phyloP scores from a whole-genome alignment of 2,329 filamentous ascomycete species.

The Talaromyces sp. region DNA sequence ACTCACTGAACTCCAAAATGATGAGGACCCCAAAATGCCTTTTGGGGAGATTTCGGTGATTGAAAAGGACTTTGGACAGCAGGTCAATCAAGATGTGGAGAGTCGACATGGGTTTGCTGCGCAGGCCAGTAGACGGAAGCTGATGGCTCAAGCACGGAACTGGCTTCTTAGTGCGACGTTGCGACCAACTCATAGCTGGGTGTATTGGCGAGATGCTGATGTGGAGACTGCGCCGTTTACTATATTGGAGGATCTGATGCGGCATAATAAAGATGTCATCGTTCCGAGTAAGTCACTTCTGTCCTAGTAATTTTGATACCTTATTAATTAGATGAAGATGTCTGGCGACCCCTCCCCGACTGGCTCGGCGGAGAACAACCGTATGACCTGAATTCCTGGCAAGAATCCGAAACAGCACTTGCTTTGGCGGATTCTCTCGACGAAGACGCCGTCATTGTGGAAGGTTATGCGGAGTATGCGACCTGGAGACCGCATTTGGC shows the following conservation, averaged over 20 bases:
- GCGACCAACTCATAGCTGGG: slow-evolving; percentile 95
- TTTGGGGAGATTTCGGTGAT: slow-evolving; percentile 98
- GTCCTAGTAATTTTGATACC: not conserved
- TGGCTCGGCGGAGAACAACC: slow-evolving; percentile 98
- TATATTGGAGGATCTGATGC: slow-evolving; percentile 95
- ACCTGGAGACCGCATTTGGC: slow-evolving; percentile 97
- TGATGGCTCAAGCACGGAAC: slow-evolving; percentile 97
- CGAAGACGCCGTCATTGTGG: slow-evolving; percentile 97
- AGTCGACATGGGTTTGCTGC: slow-evolving; percentile 96
- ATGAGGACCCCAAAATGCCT: slow-evolving; percentile 72
- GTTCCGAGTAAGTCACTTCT: slow-evolving; percentile 77
- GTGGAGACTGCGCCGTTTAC: slow-evolving; percentile 96
- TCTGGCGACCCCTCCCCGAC: slow-evolving; percentile 97
- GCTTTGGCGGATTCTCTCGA: slow-evolving; percentile 91
- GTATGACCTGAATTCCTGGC: slow-evolving; percentile 98
- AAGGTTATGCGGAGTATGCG: slow-evolving; percentile 97
- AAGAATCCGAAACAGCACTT: slow-evolving; percentile 95
- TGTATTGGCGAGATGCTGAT: slow-evolving; percentile 98
- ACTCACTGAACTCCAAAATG: slow-evolving; percentile 73
- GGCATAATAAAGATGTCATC: slow-evolving; percentile 97
- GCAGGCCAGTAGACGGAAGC: slow-evolving; percentile 86
- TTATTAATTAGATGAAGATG: slow-evolving; percentile 56
- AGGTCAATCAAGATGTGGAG: slow-evolving; percentile 96
- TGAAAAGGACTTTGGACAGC: slow-evolving; percentile 98
- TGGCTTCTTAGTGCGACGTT: slow-evolving; percentile 93